phyloP scores from a whole-genome alignment of 164 flowering plant species.

The Cinnamomum micranthum region DNA sequence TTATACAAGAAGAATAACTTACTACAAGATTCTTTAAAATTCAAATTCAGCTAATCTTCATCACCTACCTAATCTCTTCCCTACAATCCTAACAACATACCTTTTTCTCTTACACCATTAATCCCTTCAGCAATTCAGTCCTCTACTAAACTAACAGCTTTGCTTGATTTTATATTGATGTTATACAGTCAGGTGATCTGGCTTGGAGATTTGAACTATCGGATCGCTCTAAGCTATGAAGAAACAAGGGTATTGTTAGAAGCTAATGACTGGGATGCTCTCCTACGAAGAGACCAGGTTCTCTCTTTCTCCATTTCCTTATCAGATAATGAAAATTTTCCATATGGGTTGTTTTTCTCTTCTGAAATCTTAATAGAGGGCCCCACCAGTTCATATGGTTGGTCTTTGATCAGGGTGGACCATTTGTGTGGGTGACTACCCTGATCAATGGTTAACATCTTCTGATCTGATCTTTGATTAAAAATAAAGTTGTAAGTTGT shows the following conservation, averaged over 20 bases:
- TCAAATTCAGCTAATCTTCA: too few species aligned
- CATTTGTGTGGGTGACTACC: too few species aligned
- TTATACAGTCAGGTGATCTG: slow-evolving; percentile 68
- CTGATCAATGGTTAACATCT: too few species aligned
- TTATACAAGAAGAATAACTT: too few species aligned
- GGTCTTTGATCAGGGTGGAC: too few species aligned
- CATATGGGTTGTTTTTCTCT: neutral
- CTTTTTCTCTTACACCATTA: too few species aligned
- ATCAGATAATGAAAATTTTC: too few species aligned
- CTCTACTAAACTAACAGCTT: neutral
- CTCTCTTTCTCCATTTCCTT: slow-evolving; percentile 1
- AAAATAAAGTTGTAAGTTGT: too few species aligned
- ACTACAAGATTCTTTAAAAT: too few species aligned
- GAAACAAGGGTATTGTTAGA: slow-evolving; percentile 64
- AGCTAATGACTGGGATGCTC: slow-evolving; percentile 77
- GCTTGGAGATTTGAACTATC: slow-evolving; percentile 93
- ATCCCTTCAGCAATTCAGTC: neutral
- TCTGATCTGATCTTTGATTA: too few species aligned
- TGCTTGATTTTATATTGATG: neutral
- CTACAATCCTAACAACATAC: too few species aligned
- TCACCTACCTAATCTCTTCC: too few species aligned
- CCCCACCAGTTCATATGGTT: neutral
- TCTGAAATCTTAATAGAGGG: neutral
- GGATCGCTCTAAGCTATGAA: slow-evolving; percentile 74
- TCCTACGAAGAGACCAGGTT: slow-evolving; percentile 86